These are phyloP conservation scores for Cryptococcus sp. DNA, from an alignment of 1,284 basidiomycete species.

Conservation along the genomic window DNA sequence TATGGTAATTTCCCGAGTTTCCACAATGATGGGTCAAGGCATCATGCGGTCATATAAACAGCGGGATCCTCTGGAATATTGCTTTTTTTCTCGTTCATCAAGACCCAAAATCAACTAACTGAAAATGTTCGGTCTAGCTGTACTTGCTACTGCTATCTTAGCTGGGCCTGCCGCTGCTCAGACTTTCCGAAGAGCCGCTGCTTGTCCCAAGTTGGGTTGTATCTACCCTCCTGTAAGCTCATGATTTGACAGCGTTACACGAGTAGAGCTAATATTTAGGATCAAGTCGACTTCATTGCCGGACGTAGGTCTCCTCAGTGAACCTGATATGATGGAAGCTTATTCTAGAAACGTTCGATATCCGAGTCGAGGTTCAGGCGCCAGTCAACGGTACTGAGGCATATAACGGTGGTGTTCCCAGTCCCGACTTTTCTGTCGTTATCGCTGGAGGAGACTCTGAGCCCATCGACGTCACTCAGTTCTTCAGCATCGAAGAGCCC, in stretches of 20 bases:
- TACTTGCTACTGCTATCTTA: constrained; percentile 17
- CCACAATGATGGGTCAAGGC: no score
- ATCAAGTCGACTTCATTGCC: constrained; percentile 41
- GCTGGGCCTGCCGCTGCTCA: constrained; percentile 33
- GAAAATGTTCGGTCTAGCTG: constrained; percentile 17
- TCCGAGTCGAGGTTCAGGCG: constrained; percentile 47
- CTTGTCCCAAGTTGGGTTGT: constrained; percentile 46
- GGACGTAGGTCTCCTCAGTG: constrained; percentile 23
- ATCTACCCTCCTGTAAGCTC: constrained; percentile 37
- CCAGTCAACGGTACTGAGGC: constrained; percentile 48
- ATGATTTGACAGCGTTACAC: neutral
- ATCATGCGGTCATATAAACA: neutral
- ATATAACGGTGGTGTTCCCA: constrained; percentile 44
- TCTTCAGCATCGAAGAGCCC: constrained; percentile 39
- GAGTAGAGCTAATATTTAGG: constrained; percentile 2
- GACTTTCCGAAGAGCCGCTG: constrained; percentile 44
- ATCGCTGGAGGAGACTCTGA: constrained; percentile 36
- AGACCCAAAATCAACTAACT: neutral
- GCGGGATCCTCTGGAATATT: neutral
- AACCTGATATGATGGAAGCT: neutral
- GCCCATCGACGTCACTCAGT: constrained; percentile 36
- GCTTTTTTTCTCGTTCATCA: neutral
- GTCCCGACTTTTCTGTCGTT: constrained; percentile 38
- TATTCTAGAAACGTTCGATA: constrained; percentile 36
- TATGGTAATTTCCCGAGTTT: no score